Base-by-base conservation (phyloP, 2,329 filamentous ascomycete species). In the Cordyceps farinosa region DNA sequence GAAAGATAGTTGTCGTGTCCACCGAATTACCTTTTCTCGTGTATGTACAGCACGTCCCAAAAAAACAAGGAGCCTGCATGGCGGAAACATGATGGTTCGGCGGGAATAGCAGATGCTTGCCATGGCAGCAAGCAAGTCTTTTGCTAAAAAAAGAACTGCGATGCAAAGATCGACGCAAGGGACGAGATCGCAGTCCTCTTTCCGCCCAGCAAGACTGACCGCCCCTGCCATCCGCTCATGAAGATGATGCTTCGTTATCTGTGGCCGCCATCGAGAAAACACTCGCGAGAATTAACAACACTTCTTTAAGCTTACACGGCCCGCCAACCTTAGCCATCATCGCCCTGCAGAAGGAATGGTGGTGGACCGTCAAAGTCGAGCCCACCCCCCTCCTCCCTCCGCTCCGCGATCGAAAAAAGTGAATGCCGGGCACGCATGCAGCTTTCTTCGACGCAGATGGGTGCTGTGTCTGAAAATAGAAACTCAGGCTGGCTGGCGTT, bases 11-110 rank as follows among this genome's bases (percentile, higher is more conserved):
- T n/a, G n/a, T 15, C 38, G 53, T 22, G 27, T 45, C 38, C 40
- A 56, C 53, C 40, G 29, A 56, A 56, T 56, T 44, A 15, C 17
- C 54, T 55, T 57, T 57, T 34, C 40, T 47, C 54, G 54, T 57
- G 54, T 47, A 57, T 47, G 42, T 57, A 57, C 40, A 47, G 54
- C 54, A 57, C 54, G 54, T 57, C 40, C 42, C 40, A 22, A 22
- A 22, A 22, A 22, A 22, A 22, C 7, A 17, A 44, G n/a, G 9
- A 17, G 30, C 11, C 29, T 52, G 30, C 40, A 45, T n/a, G 53
- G 17, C 29, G 6, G 40, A 54, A n/a, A 30, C 32, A 9, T 53
- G 50, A 11, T 30, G 30, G 48, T 34, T 13, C 15, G 48, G 29
- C 7, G 10, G 34, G 30, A 51, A 51, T 32, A 32, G 51, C 51